Evolutionary conservation across 2,329 filamentous ascomycete species (phyloP), one percentile per base, ranked within the genome.

Genomic region (Aspergillus latus): DNA sequence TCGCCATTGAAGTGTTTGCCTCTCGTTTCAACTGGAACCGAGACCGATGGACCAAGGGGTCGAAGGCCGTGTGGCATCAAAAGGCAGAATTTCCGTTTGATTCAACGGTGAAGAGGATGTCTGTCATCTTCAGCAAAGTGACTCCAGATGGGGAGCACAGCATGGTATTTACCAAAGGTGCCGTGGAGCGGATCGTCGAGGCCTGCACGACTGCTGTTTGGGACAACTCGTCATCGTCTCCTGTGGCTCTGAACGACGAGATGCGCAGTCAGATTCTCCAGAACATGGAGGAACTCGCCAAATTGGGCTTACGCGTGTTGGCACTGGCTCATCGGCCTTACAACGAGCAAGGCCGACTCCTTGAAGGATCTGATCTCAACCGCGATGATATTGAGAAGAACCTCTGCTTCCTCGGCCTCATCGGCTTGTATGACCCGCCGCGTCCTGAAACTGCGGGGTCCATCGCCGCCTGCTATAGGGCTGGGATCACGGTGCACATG

Each of bases 391-490:
- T 93, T 11, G 91, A 95, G 69, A 76, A 78, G 36, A 79, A 84
- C 29, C 82, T 96, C 36, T 82, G 80, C 4, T 89, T 95, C 59
- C 82, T 90, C 10, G 92, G 92, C n/a, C 81, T 96, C 7, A 87
- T 89, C 46, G 91, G 90, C 52, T 87, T 96, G 60, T 93, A 94
- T 69, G 91, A 96, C 63, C 91, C 91, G 3, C 91, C 90, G 52
- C 89, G 91, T 1, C 84, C 85, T 1, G 91, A 95, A 74, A 92
- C 91, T 0, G 88, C 87, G 15, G 82, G 80, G 0, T 86, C 89
- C 5, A 89, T 92, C 56, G 78, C 78, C 15, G 82, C 87, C 66
- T 91, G 88, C 66, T 84, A 88, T 53, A 81, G 81, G 45, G 89
- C 89, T 21, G 89, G 89, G 45, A 90, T 92, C 69, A 82, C 82